These are phyloP conservation scores for Pythium guiyangense DNA, from an alignment of 352 stramenopile species.

Conservation along the genomic window DNA sequence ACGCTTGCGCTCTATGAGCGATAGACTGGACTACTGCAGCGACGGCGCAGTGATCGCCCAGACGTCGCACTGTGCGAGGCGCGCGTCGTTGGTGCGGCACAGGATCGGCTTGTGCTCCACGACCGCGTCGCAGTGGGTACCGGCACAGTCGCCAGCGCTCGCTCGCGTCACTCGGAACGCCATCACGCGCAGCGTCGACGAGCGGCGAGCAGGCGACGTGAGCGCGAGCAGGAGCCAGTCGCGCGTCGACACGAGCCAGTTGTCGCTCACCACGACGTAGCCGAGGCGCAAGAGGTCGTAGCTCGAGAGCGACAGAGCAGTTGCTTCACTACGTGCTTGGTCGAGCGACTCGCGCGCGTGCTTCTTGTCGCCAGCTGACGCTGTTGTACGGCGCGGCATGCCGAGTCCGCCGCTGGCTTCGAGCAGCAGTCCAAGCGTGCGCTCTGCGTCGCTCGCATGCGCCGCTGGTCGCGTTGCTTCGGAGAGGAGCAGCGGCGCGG, in stretches of 20 bases:
- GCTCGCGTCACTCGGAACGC: slow-evolving; percentile 12
- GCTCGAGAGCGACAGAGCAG: slow-evolving; percentile 12
- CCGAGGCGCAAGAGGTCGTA: slow-evolving; percentile 34
- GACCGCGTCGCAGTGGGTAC: no score
- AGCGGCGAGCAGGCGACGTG: slow-evolving; percentile 12
- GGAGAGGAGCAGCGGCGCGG: slow-evolving; percentile 28
- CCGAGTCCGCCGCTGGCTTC: background rate
- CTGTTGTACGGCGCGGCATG: background rate
- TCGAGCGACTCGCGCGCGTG: background rate
- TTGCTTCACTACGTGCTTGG: background rate
- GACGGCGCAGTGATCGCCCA: slow-evolving; percentile 26
- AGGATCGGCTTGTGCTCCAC: slow-evolving; percentile 19
- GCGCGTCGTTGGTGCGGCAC: slow-evolving; percentile 23
- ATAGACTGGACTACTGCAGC: slow-evolving; percentile 13
- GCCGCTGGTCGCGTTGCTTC: slow-evolving; percentile 1
- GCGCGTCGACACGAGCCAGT: slow-evolving; percentile 22
- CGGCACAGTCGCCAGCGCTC: background rate
- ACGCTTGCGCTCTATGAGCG: background rate
- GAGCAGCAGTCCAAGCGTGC: background rate
- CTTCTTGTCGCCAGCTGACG: no score
- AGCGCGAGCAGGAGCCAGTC: slow-evolving; percentile 27
- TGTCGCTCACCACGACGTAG: slow-evolving; percentile 26
- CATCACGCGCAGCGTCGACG: slow-evolving; percentile 28
- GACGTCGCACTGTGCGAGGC: slow-evolving; percentile 14
- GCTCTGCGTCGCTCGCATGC: slow-evolving; percentile 2